Base-by-base conservation (phyloP, 2,329 filamentous ascomycete species). In the Xenosphaeropsis pyriputrescens region DNA sequence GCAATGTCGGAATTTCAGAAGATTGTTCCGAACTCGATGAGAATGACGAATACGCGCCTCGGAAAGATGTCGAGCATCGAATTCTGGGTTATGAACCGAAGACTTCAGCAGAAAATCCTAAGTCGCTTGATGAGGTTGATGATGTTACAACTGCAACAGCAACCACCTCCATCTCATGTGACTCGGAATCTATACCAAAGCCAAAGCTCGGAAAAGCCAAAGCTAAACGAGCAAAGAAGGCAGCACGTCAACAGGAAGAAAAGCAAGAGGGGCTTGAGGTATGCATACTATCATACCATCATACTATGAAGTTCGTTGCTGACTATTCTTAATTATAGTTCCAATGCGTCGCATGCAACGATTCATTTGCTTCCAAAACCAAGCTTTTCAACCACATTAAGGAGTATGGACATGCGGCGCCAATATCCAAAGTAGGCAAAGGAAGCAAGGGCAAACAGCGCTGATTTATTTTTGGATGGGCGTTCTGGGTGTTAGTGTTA, bases 361-460 rank as follows among this genome's bases (percentile, higher is more conserved):
- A 64, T 11, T 57, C 56, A 0, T 83, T 82, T 47, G 44, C 65
- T 1, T 75, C 70, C 1, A 76, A 72, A 45, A 75, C 63, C n/a
- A 68, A 68, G 44, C 51, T 83, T 29, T 79, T 79, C 49, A 59
- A 68, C 42, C 78, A 83, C 55, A 61, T 82, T 37, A 67, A 70
- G 47, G 63, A 70, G 17, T 53, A 64, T 15, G 54, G 55, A 16
- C 75, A 81, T 58, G 73, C 70, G 5, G 67, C 70, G 37, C 60
- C 60, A 11, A 46, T 58, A 17, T 15, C 47, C 19, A 50, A 51
- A 34, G 19, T 29, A 17, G 36, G n/a, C 8, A 52, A 47, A 29
- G 43, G 43, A n/a, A 49, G 45, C 37, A 48, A 45, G 12, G 48
- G 36, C 18, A 48, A 41, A 18, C 29, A 35, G 33, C 22, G 22